phyloP scores from a whole-genome alignment of 2,329 filamentous ascomycete species.

The Alternaria longipes region DNA sequence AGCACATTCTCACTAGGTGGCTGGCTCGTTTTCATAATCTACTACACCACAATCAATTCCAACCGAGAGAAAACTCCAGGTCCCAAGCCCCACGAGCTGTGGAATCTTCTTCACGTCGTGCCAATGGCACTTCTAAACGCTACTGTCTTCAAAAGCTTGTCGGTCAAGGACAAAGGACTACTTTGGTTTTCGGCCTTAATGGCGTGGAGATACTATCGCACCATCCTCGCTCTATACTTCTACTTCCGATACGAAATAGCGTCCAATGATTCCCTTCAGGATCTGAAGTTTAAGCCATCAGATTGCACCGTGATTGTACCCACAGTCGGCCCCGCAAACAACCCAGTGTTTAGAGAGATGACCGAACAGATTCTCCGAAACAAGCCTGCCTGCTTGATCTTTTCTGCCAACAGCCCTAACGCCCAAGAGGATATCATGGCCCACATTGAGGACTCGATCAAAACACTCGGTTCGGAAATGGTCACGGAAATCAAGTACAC shows the following conservation, averaged over 20 bases:
- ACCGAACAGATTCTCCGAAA: constrained; percentile 24
- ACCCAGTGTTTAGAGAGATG: constrained; percentile 19
- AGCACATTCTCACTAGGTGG: background rate
- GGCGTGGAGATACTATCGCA: constrained; percentile 34
- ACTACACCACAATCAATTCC: background rate
- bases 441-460: background rate
- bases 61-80: background rate
- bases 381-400: constrained; percentile 24
- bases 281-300: background rate
- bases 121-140: constrained; percentile 6
- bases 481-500: constrained; percentile 1
- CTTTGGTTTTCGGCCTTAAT: constrained; percentile 27
- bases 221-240: constrained; percentile 24
- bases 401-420: constrained; percentile 22
- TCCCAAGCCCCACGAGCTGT: background rate
- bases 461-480: background rate
- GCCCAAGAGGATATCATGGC: constrained; percentile 6
- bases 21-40: background rate
- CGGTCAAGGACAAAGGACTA: constrained; percentile 2
- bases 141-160: constrained; percentile 9
- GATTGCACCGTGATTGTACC: constrained; percentile 35
- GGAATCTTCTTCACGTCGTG: background rate
- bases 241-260: constrained; percentile 28
- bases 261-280: background rate
- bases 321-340: constrained; percentile 25